Evolutionary conservation across 441 rosid genomes (phyloP).

Genomic region (Populus hybrid): DNA sequence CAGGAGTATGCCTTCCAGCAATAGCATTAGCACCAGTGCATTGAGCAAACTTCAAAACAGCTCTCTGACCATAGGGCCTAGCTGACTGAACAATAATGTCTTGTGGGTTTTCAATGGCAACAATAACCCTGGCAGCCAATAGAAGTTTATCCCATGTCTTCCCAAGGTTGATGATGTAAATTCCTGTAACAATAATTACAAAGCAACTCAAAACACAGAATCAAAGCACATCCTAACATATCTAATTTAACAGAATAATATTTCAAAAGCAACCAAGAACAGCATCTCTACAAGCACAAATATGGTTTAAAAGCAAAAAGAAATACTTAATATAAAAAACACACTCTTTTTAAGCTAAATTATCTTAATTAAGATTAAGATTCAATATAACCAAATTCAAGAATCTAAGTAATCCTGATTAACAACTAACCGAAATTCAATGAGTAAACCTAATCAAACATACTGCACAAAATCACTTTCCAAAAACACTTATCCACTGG

Average conservation of each 20-base stretch:
- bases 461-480: neutral
- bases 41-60: too few species aligned
- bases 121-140: too few species aligned
- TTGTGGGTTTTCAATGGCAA: too few species aligned
- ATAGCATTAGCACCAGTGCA: too few species aligned
- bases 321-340: too few species aligned
- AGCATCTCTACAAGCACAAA: neutral
- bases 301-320: neutral
- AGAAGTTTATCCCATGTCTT: too few species aligned
- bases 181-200: conserved; percentile 36
- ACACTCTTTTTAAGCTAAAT: neutral
- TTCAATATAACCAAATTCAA: too few species aligned
- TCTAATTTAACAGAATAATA: neutral
- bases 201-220: conserved; percentile 8
- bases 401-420: neutral
- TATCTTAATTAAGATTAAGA: neutral
- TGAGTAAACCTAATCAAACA: neutral
- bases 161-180: conserved; percentile 26
- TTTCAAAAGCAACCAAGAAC: neutral
- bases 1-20: too few species aligned
- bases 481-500: neutral
- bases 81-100: too few species aligned
- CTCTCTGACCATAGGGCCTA: too few species aligned
- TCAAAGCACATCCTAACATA: neutral
- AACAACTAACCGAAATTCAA: neutral